Base-by-base conservation (phyloP, 306 rosid genomes). In the Oxytropis ochrocephala region DNA sequence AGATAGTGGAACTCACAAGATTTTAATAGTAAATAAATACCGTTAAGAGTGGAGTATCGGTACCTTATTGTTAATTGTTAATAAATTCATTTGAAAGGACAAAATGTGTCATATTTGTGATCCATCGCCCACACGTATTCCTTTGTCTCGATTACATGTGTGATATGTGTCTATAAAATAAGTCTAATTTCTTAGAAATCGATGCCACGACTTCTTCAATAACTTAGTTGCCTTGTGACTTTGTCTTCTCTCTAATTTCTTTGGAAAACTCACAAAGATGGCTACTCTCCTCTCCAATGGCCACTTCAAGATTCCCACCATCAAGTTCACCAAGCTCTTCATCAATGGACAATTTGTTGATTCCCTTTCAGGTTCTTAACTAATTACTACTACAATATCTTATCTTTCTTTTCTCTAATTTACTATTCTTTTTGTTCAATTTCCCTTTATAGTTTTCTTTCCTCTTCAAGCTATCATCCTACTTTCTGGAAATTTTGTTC, bases 291-390 rank as follows among this genome's bases (percentile, higher is more conserved):
- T 68, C 67, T 50, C 78, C 39, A 78, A 78, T 16, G 80, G 80
- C 72, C 53, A 68, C 1, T 3, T 36, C 11, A n/a, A 36, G 17
- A 60, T 75, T 5, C 89, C 96, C 5, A 24, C 80, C 8, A 77
- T 91, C 80, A 94, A 85, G 60, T 94, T 91, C 86, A 91, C 97
- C 21, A 87, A 94, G 84, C 91, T 91, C 64, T 91, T 94, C 88
- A 84, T 94, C 81, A 88, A 94, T 75, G 99, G 99, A 56, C 53
- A 84, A 10, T 94, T 88, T 67, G 84, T 87, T 58, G 87, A 88
- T 64, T 84, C 99, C 2, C 0, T 88, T 78, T 91, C 97, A 84
- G 96, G 98, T 89, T 46, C 21, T 13, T 7, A 30, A 41, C 44
- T 54, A 16, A 11, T 46, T 19, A 14, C 29, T 14, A 11, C 21